Evolutionary conservation across 768 basidiomycete genomes (phyloP).

Genomic region (Leccinum barrowsii): DNA sequence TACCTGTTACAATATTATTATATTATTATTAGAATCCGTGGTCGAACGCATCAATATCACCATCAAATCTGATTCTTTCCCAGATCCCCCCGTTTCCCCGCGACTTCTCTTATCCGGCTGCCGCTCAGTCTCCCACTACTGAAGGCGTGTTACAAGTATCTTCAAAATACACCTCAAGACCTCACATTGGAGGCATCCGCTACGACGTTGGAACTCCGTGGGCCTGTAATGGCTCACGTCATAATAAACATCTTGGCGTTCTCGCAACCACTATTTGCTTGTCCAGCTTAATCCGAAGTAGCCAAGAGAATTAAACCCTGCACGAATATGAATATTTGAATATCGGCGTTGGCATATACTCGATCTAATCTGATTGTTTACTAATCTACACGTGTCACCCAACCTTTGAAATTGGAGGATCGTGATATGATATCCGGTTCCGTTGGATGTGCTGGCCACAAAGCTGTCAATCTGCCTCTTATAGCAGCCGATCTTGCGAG

Average conservation of each 20-base stretch:
- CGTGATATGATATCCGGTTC: too few species aligned
- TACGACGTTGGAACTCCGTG: neutral
- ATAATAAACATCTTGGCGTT: neutral
- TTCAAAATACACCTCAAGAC: neutral
- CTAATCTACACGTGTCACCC: neutral
- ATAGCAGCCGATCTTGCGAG: neutral
- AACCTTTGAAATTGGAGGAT: neutral
- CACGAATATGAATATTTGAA: neutral
- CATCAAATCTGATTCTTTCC: neutral
- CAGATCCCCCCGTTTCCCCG: neutral
- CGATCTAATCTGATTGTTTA: neutral
- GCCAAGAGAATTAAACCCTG: neutral
- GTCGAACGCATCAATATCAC: neutral
- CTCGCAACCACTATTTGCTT: neutral
- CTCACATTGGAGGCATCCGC: neutral
- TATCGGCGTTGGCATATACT: neutral
- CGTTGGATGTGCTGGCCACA: too few species aligned
- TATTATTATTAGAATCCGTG: neutral
- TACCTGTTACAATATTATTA: neutral
- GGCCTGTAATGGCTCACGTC: neutral
- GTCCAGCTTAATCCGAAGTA: neutral
- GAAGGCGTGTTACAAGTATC: neutral
- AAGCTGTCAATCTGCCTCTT: neutral
- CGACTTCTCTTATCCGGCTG: neutral
- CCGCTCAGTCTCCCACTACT: neutral